Conservation (phyloP, 2,329 filamentous ascomycete genomes). For the Fusarium sp. region DNA sequence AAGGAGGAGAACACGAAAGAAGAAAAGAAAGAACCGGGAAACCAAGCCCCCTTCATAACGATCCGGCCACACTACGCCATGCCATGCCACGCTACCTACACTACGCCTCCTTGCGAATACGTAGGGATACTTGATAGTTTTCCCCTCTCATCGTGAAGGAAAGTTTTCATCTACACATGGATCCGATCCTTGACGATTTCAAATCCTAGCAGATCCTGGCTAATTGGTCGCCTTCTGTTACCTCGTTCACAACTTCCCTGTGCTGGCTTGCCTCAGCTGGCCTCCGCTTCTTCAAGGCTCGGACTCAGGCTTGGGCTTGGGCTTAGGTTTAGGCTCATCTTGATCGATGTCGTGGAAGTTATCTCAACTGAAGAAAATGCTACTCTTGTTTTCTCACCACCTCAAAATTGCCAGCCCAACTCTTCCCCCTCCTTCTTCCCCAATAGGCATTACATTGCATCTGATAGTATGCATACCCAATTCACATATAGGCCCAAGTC, state of each 20-base stretch:
- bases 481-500: constrained; percentile 8
- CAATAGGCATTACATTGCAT: background rate
- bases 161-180: constrained; percentile 10
- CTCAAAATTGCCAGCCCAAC: background rate
- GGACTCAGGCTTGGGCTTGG: background rate
- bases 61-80: background rate
- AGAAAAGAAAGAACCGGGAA: constrained; percentile 8
- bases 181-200: background rate
- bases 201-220: background rate
- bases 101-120: background rate
- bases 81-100: background rate
- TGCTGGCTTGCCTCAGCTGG: constrained; percentile 27
- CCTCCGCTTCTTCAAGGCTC: constrained; percentile 1
- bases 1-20: constrained; percentile 24
- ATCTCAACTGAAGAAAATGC: constrained; percentile 25
- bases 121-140: background rate
- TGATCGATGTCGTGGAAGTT: constrained; percentile 8
- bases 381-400: constrained; percentile 26
- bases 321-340: background rate
- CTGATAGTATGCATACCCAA: constrained; percentile 3
- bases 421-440: background rate
- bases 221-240: constrained; percentile 2
- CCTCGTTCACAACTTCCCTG: background rate
- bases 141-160: constrained; percentile 3
- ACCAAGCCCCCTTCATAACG: background rate